These are phyloP conservation scores for Solanum peruvianum DNA, from an alignment of 257 asterid genomes.

Conservation along the genomic window DNA sequence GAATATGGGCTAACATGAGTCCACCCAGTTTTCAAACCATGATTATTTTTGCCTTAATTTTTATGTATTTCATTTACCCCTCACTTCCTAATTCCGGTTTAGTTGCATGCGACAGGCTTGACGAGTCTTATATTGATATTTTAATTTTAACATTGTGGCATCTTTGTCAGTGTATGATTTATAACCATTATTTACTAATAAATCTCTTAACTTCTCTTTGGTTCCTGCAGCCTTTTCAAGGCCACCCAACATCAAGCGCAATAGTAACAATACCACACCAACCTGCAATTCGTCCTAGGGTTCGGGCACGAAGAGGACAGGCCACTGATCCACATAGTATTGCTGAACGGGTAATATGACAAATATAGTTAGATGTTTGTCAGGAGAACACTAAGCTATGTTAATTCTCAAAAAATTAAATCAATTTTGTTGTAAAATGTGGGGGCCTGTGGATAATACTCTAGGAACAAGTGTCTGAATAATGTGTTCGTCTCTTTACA, in stretches of 20 bases:
- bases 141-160: neutral
- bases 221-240: constrained; percentile 49
- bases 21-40: neutral
- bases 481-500: constrained; percentile 16
- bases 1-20: neutral
- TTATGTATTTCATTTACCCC: neutral
- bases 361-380: neutral
- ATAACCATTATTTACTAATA: neutral
- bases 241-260: constrained; percentile 44
- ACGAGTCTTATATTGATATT: neutral
- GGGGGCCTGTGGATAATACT: neutral
- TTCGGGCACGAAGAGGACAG: constrained; percentile 78
- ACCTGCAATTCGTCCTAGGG: constrained; percentile 57
- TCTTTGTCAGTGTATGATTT: neutral
- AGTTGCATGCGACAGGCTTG: neutral
- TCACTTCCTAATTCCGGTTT: neutral
- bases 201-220: neutral
- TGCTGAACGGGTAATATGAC: constrained; percentile 53
- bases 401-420: neutral
- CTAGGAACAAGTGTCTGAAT: neutral
- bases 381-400: neutral
- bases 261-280: constrained; percentile 48
- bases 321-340: constrained; percentile 22
- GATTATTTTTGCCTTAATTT: neutral
- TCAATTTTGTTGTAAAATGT: neutral